These are phyloP conservation scores for Leucocoprinus leucothites DNA, from an alignment of 768 basidiomycete species.

Conservation along the genomic window DNA sequence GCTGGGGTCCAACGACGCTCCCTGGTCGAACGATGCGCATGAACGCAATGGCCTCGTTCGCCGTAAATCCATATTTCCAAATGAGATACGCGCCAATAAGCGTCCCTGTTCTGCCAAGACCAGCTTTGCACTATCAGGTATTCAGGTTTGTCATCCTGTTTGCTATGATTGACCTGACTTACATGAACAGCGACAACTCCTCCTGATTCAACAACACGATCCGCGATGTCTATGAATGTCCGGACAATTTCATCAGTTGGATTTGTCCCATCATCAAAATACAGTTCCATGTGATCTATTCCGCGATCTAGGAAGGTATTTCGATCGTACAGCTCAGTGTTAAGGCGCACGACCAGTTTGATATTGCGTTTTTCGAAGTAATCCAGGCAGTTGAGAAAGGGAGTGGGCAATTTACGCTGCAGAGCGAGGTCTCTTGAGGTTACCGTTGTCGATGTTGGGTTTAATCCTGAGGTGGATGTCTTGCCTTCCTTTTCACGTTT, in stretches of 20 bases:
- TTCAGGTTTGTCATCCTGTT: slow-evolving; percentile 8
- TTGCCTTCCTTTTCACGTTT: slow-evolving; percentile 62
- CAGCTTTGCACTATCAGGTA: slow-evolving; percentile 82
- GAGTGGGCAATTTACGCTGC: slow-evolving; percentile 72
- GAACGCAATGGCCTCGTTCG: slow-evolving; percentile 93
- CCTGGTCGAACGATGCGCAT: slow-evolving; percentile 98
- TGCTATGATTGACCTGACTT: slow-evolving; percentile 27
- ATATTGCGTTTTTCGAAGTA: slow-evolving; percentile 88
- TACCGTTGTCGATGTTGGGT: slow-evolving; percentile 24
- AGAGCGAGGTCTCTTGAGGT: slow-evolving; percentile 45
- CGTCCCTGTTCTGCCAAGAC: slow-evolving; percentile 93
- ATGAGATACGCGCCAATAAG: slow-evolving; percentile 97
- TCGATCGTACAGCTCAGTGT: slow-evolving; percentile 89
- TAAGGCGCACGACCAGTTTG: slow-evolving; percentile 90
- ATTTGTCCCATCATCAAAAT: slow-evolving; percentile 98
- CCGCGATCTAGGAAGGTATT: slow-evolving; percentile 78
- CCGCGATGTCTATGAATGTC: slow-evolving; percentile 84
- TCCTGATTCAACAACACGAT: slow-evolving; percentile 70
- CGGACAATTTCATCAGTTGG: slow-evolving; percentile 94
- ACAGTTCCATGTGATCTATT: slow-evolving; percentile 87
- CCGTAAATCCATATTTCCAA: slow-evolving; percentile 98
- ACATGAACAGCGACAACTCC: slow-evolving; percentile 90
- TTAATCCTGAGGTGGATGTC: slow-evolving; percentile 22
- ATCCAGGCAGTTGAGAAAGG: slow-evolving; percentile 88
- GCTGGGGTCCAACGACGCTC: slow-evolving; percentile 88